Evolutionary conservation across 768 basidiomycete genomes (phyloP), one percentile per base, ranked within the genome.

Genomic region (Xanthoconium stramineum): DNA sequence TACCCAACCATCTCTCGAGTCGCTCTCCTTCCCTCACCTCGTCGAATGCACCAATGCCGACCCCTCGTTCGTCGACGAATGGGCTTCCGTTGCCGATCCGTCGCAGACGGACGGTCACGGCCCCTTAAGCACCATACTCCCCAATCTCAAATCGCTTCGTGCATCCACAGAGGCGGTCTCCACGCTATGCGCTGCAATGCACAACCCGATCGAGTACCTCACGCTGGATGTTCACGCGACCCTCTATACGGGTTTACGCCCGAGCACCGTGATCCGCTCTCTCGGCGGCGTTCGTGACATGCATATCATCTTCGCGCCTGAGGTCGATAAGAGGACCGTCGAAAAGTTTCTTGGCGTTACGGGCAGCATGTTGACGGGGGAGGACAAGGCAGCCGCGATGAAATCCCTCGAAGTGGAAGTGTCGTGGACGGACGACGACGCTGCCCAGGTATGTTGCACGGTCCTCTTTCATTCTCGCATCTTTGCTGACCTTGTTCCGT

Each of bases 241-340:
- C 0, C 67, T 71, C 5, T 71, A 65, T 30, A 66, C 64, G 1
- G 69, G 69, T 29, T 51, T 71, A 29, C 71, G 65, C 6, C 69
- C 69, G 1, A 61, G 70, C 24, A 40, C 57, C 0, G 61, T 71
- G 10, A 50, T 71, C 28, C 69, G 69, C 39, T 58, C 65, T 10
- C 48, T 71, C 1, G 57, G 56, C 6, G 71, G 71, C 3, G 68
- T 71, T 20, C 62, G 59, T 14, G 59, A 71, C 24, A 61, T 70
- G 71, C 65, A 65, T 30, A 49, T 70, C 36, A 37, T 71, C 39
- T 70, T 70, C 40, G 61, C 56, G 3, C 57, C 69, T n/a, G 71
- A 67, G 24, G 69, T 70, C n/a, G 69, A 70, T 47, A 70, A 66
- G 61, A 53, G 69, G 47, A 70, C 71, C 0, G 69, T 66, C 11